Conservation (phyloP, 179 eudicot genomes). For the Gypsophila paniculata region DNA sequence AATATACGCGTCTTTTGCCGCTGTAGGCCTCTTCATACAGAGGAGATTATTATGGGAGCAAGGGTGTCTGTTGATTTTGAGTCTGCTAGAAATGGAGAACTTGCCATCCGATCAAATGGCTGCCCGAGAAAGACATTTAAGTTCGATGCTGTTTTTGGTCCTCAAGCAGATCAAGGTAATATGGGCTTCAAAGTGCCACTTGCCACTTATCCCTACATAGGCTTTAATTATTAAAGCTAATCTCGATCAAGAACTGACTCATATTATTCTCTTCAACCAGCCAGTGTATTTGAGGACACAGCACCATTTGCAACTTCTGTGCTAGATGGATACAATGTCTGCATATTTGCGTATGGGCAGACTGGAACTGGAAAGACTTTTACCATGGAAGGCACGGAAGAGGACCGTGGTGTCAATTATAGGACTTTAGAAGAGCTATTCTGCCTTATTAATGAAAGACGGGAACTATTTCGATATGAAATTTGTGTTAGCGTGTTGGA, state of each 20-base stretch:
- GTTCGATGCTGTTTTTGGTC: constrained; percentile 83
- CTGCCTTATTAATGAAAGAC: constrained; percentile 54
- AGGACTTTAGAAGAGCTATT: constrained; percentile 81
- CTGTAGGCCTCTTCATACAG: constrained; percentile 73
- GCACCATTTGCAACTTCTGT: constrained; percentile 87
- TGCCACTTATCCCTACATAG: not conserved
- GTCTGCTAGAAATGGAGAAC: constrained; percentile 76
- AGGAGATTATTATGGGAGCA: constrained; percentile 63
- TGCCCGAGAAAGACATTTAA: constrained; percentile 60
- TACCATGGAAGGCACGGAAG: constrained; percentile 91
- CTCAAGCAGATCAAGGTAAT: constrained; percentile 83
- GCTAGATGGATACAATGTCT: constrained; percentile 89
- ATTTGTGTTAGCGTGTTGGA: constrained; percentile 79
- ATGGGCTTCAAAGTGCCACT: constrained; percentile 8
- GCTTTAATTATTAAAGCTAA: not conserved
- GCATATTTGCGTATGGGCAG: constrained; percentile 98
- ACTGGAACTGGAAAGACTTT: constrained; percentile 95
- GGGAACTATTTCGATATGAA: constrained; percentile 57
- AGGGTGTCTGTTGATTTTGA: constrained; percentile 66
- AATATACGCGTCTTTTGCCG: constrained; percentile 93
- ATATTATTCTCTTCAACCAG: constrained; percentile 30
- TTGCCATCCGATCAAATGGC: constrained; percentile 58
- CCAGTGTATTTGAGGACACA: constrained; percentile 78
- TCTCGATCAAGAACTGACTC: not conserved
- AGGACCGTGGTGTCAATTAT: constrained; percentile 84